Percentiles rank a stretch among this genome's conserved stretches.
phyloP scores from a whole-genome alignment of 306 rosid genomes.

The Vicia faba region DNA sequence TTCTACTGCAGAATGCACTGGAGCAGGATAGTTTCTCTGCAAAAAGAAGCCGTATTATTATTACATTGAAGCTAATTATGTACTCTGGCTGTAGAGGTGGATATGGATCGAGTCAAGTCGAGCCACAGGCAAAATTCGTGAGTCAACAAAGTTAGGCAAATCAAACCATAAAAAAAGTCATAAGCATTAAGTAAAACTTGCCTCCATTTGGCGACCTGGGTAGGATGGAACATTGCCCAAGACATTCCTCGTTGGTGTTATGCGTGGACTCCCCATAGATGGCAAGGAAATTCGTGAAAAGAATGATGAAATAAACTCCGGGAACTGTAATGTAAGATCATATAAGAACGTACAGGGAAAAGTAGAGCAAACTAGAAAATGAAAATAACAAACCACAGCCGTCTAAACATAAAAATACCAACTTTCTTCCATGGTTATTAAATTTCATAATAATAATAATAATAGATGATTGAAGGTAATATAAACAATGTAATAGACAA shows the following conservation, averaged over 20 bases:
- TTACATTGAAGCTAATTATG: not conserved
- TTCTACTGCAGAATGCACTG: conserved; percentile 57
- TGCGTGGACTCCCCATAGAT: conserved; percentile 58
- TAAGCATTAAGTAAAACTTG: conserved; percentile 45
- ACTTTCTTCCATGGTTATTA: not conserved
- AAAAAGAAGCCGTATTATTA: not conserved
- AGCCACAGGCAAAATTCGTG: not conserved
- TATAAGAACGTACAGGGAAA: conserved; percentile 19
- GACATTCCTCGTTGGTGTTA: conserved; percentile 63
- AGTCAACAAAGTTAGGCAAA: conserved; percentile 8
- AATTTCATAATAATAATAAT: conserved; percentile 16
- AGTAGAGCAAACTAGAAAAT: not conserved
- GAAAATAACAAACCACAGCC: conserved; percentile 17
- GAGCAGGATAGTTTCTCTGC: conserved; percentile 74
- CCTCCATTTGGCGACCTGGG: conserved; percentile 78
- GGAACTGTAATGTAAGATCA: conserved; percentile 59
- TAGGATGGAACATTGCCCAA: conserved; percentile 57
- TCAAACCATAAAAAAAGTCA: conserved; percentile 5
- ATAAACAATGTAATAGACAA: conserved; percentile 6
- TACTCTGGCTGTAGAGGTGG: not conserved
- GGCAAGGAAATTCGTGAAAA: conserved; percentile 79
- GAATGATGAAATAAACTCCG: conserved; percentile 65
- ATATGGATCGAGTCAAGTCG: not conserved
- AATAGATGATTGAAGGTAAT: conserved; percentile 5
- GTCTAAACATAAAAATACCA: not conserved